These are phyloP conservation scores for Hemerocallis citrina DNA, from an alignment of 106 monocot genomes.

Conservation along the genomic window DNA sequence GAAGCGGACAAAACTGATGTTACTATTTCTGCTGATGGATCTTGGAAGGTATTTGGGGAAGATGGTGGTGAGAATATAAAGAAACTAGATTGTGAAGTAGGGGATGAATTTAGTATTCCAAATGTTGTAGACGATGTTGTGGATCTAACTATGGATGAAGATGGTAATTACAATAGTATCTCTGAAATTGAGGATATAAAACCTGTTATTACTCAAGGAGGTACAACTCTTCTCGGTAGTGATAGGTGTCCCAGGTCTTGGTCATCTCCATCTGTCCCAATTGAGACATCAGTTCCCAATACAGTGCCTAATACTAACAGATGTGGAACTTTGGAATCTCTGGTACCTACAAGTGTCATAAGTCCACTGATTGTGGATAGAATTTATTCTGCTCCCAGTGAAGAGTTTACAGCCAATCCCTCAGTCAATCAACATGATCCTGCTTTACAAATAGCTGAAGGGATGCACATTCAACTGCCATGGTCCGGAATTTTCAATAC, in stretches of 20 bases:
- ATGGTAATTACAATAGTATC: slow-evolving; percentile 6
- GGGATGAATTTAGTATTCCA: not conserved
- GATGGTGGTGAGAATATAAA: slow-evolving; percentile 12
- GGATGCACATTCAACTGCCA: not conserved
- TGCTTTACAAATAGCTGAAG: not conserved
- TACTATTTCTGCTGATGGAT: slow-evolving; percentile 41
- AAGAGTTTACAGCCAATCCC: slow-evolving; percentile 3
- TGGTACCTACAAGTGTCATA: not conserved
- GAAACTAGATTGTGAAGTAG: not conserved
- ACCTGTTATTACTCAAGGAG: slow-evolving; percentile 19
- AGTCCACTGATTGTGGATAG: slow-evolving; percentile 19
- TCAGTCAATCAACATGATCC: not conserved
- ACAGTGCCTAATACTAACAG: not conserved
- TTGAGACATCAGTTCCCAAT: not conserved
- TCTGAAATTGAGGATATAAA: slow-evolving; percentile 46
- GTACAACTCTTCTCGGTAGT: not conserved
- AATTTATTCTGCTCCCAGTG: slow-evolving; percentile 10
- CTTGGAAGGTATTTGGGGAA: slow-evolving; percentile 28
- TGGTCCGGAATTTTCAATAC: not conserved
- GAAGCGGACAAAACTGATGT: slow-evolving; percentile 27
- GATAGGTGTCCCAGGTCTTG: not conserved
- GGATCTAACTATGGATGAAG: slow-evolving; percentile 46
- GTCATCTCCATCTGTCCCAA: not conserved
- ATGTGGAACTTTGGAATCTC: slow-evolving; percentile 6
- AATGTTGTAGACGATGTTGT: slow-evolving; percentile 13